Percentiles rank a stretch among this genome's conserved stretches.
Conservation (phyloP, 2,329 filamentous ascomycete species). For the Penicillium sp. region DNA sequence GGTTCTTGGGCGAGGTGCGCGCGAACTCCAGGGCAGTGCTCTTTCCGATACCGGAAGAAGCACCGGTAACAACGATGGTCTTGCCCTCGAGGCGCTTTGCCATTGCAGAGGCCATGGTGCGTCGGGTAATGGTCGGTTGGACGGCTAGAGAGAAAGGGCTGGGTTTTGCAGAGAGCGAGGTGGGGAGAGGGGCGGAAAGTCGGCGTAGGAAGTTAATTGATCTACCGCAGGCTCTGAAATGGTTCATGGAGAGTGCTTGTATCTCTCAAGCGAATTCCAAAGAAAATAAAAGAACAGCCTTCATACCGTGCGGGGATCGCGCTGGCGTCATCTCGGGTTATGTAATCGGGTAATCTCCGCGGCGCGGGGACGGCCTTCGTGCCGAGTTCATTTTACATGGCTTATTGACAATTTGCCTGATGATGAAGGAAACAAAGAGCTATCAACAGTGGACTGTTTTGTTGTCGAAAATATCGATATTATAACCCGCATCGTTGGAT, state of each 20-base stretch:
- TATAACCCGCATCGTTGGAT: not conserved
- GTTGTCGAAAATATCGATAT: not conserved
- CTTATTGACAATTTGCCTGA: not conserved
- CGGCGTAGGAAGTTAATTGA: conserved; percentile 26
- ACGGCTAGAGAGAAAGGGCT: conserved; percentile 19
- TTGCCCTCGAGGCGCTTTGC: conserved; percentile 86
- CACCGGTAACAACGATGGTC: conserved; percentile 87
- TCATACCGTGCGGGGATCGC: conserved; percentile 20
- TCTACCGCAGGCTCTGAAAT: conserved; percentile 20
- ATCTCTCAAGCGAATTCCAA: conserved; percentile 2
- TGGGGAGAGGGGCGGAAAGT: conserved; percentile 12
- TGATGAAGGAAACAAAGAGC: not conserved
- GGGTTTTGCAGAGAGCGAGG: conserved; percentile 20
- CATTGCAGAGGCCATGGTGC: conserved; percentile 66
- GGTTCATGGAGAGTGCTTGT: conserved; percentile 27
- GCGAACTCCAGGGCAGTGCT: conserved; percentile 83
- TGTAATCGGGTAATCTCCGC: conserved; percentile 3
- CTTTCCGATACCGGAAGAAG: conserved; percentile 84
- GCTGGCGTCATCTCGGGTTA: conserved; percentile 9
- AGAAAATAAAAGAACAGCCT: conserved; percentile 14
- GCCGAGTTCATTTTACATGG: not conserved
- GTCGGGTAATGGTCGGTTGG: conserved; percentile 26
- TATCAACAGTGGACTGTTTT: not conserved
- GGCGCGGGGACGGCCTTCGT: not conserved
- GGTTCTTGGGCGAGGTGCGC: conserved; percentile 71